These are phyloP conservation scores for Erodium chrysanthum DNA, from an alignment of 441 rosid species.

Conservation along the genomic window DNA sequence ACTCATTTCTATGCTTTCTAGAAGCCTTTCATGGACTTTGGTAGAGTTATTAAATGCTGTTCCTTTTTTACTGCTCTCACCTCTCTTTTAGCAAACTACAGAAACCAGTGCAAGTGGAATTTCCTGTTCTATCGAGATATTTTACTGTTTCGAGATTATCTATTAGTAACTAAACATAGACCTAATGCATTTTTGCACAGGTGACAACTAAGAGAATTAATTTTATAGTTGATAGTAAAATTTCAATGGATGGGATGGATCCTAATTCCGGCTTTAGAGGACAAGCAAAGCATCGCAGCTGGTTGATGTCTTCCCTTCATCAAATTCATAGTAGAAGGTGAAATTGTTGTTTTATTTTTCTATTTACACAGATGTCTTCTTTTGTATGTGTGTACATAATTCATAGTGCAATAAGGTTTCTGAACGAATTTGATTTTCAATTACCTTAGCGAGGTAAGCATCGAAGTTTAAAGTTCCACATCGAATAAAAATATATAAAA, in stretches of 20 bases:
- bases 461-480: no score
- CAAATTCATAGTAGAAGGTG: background rate
- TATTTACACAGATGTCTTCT: no score
- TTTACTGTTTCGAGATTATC: background rate
- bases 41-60: background rate
- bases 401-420: background rate
- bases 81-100: background rate
- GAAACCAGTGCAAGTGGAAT: background rate
- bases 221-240: constrained; percentile 61
- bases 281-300: constrained; percentile 75
- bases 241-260: constrained; percentile 33
- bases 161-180: constrained; percentile 9
- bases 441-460: background rate
- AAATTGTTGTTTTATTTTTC: background rate
- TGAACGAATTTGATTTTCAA: background rate
- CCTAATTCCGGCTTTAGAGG: constrained; percentile 38
- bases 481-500: no score
- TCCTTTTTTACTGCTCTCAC: background rate
- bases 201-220: constrained; percentile 85
- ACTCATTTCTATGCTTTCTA: background rate
- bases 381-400: no score
- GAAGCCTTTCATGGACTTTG: background rate
- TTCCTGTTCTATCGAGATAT: background rate
- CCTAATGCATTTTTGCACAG: constrained; percentile 29
- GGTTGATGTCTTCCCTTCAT: constrained; percentile 72